Base-by-base conservation (phyloP, 2,329 filamentous ascomycete genomes). In the Metarhizium album region DNA sequence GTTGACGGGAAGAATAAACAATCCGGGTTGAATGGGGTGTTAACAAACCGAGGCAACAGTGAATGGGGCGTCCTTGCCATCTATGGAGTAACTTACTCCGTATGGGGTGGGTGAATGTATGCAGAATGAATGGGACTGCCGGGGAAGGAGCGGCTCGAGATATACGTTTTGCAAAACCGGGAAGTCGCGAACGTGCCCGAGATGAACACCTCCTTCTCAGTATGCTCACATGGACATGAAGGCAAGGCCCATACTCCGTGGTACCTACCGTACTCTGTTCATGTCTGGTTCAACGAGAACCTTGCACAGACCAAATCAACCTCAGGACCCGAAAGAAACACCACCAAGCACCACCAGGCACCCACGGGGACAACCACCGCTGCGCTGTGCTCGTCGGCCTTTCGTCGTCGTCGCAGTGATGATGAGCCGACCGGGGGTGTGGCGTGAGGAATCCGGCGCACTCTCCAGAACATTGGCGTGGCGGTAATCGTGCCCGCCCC, bases 91-190 rank as follows among this genome's bases (percentile, higher is more conserved):
- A 83, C 76, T 31, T 5, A 11, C 53, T 58, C 54, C 54, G 83
- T 72, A 62, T 83, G 84, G 48, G 74, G 67, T 6, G 80, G 82
- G 86, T 64, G 16, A 58, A 53, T 24, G 70, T 55, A 29, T 71
- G 70, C 5, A n/a, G 37, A 79, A 79, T 51, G 65, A 59, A 20
- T 59, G 58, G 47, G 52, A 53, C 52, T 49, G 45, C 45, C 20
- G 24, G 45, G 31, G 16, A 23, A 46, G 45, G 45, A 33, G 45
- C 9, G 27, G 5, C 16, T 18, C 23, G 27, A 46, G 45, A 43
- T 43, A 46, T 46, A 33, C 18, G 14, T 33, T 35, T 6, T 18
- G 33, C 27, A 22, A 20, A 46, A 23, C 3, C 27, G 45, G 45
- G 45, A 31, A 35, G 31, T 33, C 45, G 45, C 45, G 27, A 46